phyloP scores from a whole-genome alignment of 1,284 basidiomycete genomes.

The Meripilus lineatus region DNA sequence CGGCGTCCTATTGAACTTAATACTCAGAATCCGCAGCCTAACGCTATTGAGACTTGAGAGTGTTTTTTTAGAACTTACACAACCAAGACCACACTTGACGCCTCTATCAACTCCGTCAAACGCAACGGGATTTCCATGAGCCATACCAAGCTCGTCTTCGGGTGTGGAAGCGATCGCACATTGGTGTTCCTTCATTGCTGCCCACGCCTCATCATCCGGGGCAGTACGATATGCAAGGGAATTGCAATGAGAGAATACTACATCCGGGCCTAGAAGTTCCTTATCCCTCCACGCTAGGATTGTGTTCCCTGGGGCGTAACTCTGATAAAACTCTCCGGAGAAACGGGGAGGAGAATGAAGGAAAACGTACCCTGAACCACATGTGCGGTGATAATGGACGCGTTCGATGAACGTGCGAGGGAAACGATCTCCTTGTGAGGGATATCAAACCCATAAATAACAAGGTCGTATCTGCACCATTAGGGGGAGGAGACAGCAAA shows the following conservation, averaged over 20 bases:
- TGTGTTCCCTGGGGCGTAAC: conserved; percentile 12
- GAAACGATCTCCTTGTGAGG: conserved; percentile 20
- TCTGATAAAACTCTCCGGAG: background rate
- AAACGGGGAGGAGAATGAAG: background rate
- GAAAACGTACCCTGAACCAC: conserved; percentile 20
- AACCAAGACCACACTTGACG: conserved; percentile 29
- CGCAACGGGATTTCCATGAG: conserved; percentile 28
- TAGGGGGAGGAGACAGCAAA: no score
- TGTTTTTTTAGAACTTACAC: conserved; percentile 19
- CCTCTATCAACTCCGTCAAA: conserved; percentile 28
- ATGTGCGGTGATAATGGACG: conserved; percentile 25
- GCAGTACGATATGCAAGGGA: conserved; percentile 21
- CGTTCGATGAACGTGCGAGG: conserved; percentile 20
- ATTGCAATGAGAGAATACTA: conserved; percentile 32
- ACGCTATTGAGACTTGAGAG: background rate
- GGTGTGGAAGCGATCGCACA: conserved; percentile 28
- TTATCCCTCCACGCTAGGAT: conserved; percentile 23
- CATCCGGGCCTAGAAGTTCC: conserved; percentile 25
- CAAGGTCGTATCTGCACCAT: conserved; percentile 20
- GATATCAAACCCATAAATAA: conserved; percentile 9
- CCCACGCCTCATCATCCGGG: conserved; percentile 28
- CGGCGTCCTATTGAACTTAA: conserved; percentile 18
- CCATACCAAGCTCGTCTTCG: conserved; percentile 31
- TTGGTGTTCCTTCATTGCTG: conserved; percentile 24
- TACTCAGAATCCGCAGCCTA: background rate